Evolutionary conservation across 257 asterid genomes (phyloP).

Genomic region (Capsicum baccatum): DNA sequence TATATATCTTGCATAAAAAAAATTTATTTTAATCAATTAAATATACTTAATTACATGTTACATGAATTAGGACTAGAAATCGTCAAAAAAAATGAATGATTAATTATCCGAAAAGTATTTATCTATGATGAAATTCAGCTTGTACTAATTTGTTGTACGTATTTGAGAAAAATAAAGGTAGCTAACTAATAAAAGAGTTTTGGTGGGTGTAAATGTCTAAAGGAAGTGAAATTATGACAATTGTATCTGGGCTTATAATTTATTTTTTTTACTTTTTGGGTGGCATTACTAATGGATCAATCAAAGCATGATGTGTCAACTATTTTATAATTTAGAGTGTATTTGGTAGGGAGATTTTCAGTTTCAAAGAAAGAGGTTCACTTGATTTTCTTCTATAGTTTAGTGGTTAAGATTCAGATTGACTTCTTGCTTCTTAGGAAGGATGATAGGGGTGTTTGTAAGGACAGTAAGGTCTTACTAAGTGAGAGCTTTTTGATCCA

Average conservation of each 20-base stretch:
- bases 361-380: too few relatives aligned
- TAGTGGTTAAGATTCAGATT: too few relatives aligned
- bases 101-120: not conserved
- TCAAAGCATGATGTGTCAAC: not conserved
- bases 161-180: not conserved
- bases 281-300: not conserved
- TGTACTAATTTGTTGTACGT: not conserved
- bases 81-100: too few relatives aligned
- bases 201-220: not conserved
- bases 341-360: not conserved
- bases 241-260: not conserved
- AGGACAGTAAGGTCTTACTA: too few relatives aligned
- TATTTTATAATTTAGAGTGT: not conserved
- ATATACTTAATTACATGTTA: too few relatives aligned
- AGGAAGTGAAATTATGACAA: not conserved
- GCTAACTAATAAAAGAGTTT: not conserved
- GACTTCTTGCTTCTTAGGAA: too few relatives aligned
- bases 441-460: too few relatives aligned
- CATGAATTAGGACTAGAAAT: too few relatives aligned
- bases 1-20: too few relatives aligned
- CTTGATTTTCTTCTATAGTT: too few relatives aligned
- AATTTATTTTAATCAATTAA: too few relatives aligned
- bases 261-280: not conserved
- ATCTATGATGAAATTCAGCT: not conserved
- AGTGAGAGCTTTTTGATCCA: too few relatives aligned